Evolutionary conservation across 2,329 filamentous ascomycete species (phyloP).

Genomic region (Ophiocordyceps camponoti-leonardi): DNA sequence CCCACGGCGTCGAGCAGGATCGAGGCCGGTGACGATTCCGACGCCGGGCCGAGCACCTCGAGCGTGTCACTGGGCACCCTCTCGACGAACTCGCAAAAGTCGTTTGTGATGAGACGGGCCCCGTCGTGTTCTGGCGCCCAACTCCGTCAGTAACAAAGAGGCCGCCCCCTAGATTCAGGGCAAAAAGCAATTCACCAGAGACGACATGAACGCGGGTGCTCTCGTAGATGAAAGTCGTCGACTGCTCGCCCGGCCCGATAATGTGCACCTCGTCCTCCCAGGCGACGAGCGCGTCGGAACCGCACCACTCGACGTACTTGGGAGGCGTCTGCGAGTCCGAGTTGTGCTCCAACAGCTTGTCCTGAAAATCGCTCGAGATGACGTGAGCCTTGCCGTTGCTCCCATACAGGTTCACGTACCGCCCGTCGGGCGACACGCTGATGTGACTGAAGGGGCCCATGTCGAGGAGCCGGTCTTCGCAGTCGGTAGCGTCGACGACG

Average conservation of each 20-base stretch:
- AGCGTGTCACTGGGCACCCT: conserved; percentile 76
- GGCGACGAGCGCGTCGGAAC: conserved; percentile 82
- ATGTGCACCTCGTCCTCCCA: conserved; percentile 98
- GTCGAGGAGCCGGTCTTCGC: conserved; percentile 78
- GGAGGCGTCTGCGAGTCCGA: conserved; percentile 73
- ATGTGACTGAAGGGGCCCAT: conserved; percentile 88
- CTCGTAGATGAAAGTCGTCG: conserved; percentile 73
- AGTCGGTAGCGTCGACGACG: conserved; percentile 74
- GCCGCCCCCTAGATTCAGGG: no score
- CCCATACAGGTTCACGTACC: conserved; percentile 76
- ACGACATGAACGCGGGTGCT: conserved; percentile 76
- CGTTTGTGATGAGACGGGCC: conserved; percentile 77
- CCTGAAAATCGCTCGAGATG: conserved; percentile 89
- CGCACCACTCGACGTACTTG: conserved; percentile 87
- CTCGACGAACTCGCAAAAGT: conserved; percentile 94
- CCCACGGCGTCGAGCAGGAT: conserved; percentile 88
- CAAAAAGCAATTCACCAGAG: conserved; percentile 37
- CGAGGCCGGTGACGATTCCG: conserved; percentile 75
- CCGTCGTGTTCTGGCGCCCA: conserved; percentile 49
- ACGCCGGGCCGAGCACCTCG: conserved; percentile 77
- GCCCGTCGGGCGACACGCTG: conserved; percentile 78
- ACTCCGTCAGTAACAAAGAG: conserved; percentile 3
- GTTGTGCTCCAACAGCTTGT: conserved; percentile 79
- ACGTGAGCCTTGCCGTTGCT: conserved; percentile 76
- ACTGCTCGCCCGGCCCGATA: conserved; percentile 67